phyloP scores from a whole-genome alignment of 1,284 basidiomycete genomes.

The Austropuccinia psidii region DNA sequence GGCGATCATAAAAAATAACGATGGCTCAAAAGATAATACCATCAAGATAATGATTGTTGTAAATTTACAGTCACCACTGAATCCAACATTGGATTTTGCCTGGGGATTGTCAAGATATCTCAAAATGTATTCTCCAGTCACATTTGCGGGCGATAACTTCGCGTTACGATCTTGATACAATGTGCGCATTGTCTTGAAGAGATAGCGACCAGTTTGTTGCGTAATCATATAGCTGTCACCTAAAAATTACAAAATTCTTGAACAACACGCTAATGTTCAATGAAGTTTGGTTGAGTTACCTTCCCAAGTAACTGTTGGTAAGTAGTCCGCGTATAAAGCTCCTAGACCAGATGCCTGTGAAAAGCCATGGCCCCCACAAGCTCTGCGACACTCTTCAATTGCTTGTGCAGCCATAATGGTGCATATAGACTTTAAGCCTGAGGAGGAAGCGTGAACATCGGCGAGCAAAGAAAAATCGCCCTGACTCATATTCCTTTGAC shows the following conservation, averaged over 20 bases:
- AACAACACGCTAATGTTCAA: background rate
- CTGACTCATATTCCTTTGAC: conserved; percentile 45
- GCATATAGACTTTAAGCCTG: conserved; percentile 47
- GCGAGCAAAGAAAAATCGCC: conserved; percentile 48
- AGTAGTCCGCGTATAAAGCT: conserved; percentile 43
- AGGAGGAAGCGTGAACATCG: conserved; percentile 48
- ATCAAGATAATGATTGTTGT: background rate
- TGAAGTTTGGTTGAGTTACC: conserved; percentile 39
- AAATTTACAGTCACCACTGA: conserved; percentile 41
- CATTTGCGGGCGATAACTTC: conserved; percentile 36
- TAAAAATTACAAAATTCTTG: conserved; percentile 13
- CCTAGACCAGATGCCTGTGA: conserved; percentile 45
- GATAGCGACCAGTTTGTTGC: conserved; percentile 48
- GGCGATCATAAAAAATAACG: conserved; percentile 28
- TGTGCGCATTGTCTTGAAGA: conserved; percentile 47
- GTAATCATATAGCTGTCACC: conserved; percentile 48
- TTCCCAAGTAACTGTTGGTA: conserved; percentile 48
- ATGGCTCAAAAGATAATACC: conserved; percentile 1
- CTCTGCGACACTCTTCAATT: conserved; percentile 49
- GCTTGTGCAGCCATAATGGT: conserved; percentile 48
- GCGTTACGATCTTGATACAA: conserved; percentile 40
- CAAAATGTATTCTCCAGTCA: conserved; percentile 46
- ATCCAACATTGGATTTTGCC: conserved; percentile 42
- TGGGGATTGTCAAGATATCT: conserved; percentile 46
- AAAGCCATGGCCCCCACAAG: conserved; percentile 49